These are phyloP conservation scores for Bipolaris zeicola DNA, from an alignment of 2,329 filamentous ascomycete species.

Conservation along the genomic window DNA sequence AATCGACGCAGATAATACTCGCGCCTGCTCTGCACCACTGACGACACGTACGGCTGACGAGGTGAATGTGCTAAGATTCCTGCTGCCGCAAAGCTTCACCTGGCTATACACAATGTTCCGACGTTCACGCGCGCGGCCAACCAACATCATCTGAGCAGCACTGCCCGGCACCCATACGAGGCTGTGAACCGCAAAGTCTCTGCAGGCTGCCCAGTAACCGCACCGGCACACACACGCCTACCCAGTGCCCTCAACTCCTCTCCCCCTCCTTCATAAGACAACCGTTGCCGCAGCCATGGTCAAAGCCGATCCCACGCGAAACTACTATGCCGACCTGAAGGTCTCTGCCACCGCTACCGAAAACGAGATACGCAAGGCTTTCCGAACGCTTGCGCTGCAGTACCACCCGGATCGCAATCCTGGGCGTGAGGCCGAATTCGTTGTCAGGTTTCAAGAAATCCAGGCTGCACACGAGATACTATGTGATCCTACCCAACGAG, in stretches of 20 bases:
- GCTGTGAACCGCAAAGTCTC: conserved; percentile 20
- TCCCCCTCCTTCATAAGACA: neutral
- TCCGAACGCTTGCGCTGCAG: conserved; percentile 80
- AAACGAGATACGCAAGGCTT: conserved; percentile 83
- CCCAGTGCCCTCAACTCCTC: neutral
- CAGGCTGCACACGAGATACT: conserved; percentile 84
- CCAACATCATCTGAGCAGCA: conserved; percentile 44
- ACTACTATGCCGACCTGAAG: conserved; percentile 87
- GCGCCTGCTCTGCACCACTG: conserved; percentile 19
- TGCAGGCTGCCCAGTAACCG: conserved; percentile 10
- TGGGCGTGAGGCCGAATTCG: conserved; percentile 78
- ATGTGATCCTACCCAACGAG: conserved; percentile 62
- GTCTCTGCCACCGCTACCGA: conserved; percentile 69
- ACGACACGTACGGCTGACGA: conserved; percentile 28
- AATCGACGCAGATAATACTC: conserved; percentile 19
- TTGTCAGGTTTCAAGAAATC: conserved; percentile 82
- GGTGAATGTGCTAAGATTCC: conserved; percentile 21
- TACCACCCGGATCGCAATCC: conserved; percentile 91
- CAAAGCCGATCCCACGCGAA: conserved; percentile 69
- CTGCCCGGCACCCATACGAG: conserved; percentile 35
- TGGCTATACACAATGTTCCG: conserved; percentile 30
- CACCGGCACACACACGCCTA: conserved; percentile 24
- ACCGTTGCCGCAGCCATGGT: conserved; percentile 58
- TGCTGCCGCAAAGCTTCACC: conserved; percentile 11
- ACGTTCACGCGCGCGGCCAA: conserved; percentile 32